Evolutionary conservation across 805 yeast species (phyloP).

Genomic region (Wickerhamomyces silvicola): DNA sequence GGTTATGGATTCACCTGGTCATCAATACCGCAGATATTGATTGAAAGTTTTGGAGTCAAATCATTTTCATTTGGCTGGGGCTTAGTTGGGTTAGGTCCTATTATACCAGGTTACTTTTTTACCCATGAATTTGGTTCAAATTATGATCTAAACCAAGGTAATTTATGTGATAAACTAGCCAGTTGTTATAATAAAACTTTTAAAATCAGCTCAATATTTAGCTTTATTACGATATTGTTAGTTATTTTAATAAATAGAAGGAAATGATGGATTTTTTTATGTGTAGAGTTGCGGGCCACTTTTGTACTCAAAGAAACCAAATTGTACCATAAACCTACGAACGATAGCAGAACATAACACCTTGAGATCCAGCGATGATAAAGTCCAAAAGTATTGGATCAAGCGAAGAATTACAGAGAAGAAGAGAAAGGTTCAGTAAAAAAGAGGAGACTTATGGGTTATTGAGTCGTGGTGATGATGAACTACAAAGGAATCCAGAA

Average conservation of each 20-base stretch:
- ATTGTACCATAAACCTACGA: slow-evolving; percentile 1
- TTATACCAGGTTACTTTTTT: slow-evolving; percentile 51
- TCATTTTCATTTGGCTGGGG: slow-evolving; percentile 74
- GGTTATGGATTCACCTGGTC: slow-evolving; percentile 73
- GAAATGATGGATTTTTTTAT: no score
- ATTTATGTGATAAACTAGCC: slow-evolving; percentile 19
- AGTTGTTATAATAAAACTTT: slow-evolving; percentile 37
- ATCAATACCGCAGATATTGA: slow-evolving; percentile 66
- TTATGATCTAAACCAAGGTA: slow-evolving; percentile 42
- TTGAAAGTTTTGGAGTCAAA: slow-evolving; percentile 66
- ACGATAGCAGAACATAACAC: background rate
- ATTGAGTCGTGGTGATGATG: slow-evolving; percentile 55
- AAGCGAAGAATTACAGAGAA: slow-evolving; percentile 15
- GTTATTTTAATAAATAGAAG: slow-evolving; percentile 11
- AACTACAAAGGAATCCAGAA: slow-evolving; percentile 37
- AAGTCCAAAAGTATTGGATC: no score
- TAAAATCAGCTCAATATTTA: slow-evolving; percentile 28
- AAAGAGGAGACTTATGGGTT: slow-evolving; percentile 38
- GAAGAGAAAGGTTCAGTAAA: slow-evolving; percentile 28
- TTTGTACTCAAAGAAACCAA: slow-evolving; percentile 1
- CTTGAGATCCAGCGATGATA: slow-evolving; percentile 1
- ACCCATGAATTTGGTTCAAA: slow-evolving; percentile 57
- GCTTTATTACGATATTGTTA: slow-evolving; percentile 10
- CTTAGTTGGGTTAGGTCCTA: slow-evolving; percentile 57
- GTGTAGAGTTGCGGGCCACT: slow-evolving; percentile 10